phyloP scores from a whole-genome alignment of 768 basidiomycete genomes.

The Sporobolomyces phaffii region DNA sequence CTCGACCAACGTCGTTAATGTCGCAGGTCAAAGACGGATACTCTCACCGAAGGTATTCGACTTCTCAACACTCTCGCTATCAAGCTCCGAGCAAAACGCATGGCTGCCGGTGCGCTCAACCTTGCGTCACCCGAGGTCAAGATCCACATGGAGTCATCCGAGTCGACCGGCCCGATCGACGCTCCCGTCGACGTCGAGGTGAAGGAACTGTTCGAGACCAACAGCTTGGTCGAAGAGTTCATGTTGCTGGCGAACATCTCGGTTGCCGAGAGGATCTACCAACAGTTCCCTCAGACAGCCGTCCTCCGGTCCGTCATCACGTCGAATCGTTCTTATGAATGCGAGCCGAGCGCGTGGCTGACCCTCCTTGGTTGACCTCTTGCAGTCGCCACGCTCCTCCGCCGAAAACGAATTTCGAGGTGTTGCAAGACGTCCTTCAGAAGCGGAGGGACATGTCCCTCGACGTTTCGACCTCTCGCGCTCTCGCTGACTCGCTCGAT shows the following conservation, averaged over 20 bases:
- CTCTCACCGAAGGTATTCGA: constrained; percentile 75
- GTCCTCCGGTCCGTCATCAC: constrained; percentile 91
- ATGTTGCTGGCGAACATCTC: constrained; percentile 97
- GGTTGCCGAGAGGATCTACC: constrained; percentile 84
- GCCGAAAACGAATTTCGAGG: constrained; percentile 89
- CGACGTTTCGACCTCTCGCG: constrained; percentile 85
- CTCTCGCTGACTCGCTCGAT: constrained; percentile 81
- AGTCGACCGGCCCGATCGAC: constrained; percentile 57
- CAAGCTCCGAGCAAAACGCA: constrained; percentile 75
- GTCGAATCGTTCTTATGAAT: no score
- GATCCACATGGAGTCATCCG: constrained; percentile 86
- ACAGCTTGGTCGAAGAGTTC: constrained; percentile 95
- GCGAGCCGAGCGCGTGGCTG: no score
- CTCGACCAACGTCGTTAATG: neutral
- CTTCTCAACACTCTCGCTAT: constrained; percentile 78
- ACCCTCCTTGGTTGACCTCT: neutral
- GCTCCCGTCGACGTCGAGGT: constrained; percentile 90
- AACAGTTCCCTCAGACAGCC: constrained; percentile 90
- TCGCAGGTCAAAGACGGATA: constrained; percentile 58
- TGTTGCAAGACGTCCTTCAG: constrained; percentile 78
- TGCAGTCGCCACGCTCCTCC: constrained; percentile 81
- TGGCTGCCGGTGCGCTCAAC: constrained; percentile 94
- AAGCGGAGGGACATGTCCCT: constrained; percentile 76
- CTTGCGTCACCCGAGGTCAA: constrained; percentile 98
- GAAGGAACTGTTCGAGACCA: constrained; percentile 85